Conservation (phyloP, 1,284 basidiomycete genomes). For the Sutorius eximius region DNA sequence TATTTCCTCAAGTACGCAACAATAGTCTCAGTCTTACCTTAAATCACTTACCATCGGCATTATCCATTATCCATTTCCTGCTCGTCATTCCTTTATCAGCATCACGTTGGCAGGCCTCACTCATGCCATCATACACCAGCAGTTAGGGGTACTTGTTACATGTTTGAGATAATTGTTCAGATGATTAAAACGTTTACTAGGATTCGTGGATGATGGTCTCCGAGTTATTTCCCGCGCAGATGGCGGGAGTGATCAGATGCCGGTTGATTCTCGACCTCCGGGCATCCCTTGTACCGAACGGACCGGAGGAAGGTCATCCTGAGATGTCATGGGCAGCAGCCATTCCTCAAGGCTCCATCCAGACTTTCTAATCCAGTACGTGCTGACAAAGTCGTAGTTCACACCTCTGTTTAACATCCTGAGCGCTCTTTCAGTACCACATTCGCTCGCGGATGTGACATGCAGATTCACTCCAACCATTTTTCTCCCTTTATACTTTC, state of each 20-base stretch:
- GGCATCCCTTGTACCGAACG: not conserved
- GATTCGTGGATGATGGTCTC: not conserved
- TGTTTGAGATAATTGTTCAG: not conserved
- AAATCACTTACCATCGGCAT: not conserved
- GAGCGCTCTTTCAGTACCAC: too few species aligned
- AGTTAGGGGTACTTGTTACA: not conserved
- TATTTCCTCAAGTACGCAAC: slow-evolving; percentile 24
- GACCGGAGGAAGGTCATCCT: not conserved
- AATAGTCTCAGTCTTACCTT: not conserved
- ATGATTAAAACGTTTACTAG: not conserved
- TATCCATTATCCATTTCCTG: not conserved
- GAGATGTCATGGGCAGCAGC: not conserved
- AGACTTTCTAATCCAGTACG: too few species aligned
- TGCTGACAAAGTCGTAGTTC: too few species aligned
- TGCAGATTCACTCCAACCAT: too few species aligned
- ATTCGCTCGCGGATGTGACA: too few species aligned
- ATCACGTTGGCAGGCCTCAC: not conserved
- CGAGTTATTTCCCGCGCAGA: not conserved
- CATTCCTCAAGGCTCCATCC: not conserved
- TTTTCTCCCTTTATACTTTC: too few species aligned
- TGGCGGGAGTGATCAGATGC: not conserved
- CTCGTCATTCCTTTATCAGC: not conserved
- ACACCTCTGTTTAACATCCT: too few species aligned
- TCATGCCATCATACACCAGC: not conserved
- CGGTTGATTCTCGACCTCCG: not conserved